Percentiles rank a stretch among this genome's conserved stretches.
phyloP scores from a whole-genome alignment of 83 land plant genomes.

The Picea mariana region DNA sequence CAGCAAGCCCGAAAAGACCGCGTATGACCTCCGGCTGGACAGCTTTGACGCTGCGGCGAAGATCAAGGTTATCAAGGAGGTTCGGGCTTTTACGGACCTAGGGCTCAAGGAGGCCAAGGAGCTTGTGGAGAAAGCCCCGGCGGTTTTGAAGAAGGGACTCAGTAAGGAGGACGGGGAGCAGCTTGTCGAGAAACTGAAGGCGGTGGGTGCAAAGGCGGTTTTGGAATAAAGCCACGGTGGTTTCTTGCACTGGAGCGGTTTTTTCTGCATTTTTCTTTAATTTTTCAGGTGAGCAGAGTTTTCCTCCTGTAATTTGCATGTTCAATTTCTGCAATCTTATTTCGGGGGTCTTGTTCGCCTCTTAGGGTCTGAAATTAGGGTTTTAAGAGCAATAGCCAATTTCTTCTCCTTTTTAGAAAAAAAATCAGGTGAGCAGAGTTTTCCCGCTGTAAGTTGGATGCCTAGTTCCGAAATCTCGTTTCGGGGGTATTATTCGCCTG shows the following conservation, averaged over 20 bases:
- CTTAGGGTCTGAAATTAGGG: too few species aligned
- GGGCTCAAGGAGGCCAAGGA: constrained; percentile 59
- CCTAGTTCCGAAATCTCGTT: too few species aligned
- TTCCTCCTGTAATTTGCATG: too few species aligned
- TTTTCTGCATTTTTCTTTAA: background rate
- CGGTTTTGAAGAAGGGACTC: constrained; percentile 35
- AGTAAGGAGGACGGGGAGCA: constrained; percentile 46
- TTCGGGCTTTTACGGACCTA: constrained; percentile 22
- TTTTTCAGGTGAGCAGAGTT: background rate
- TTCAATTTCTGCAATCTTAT: too few species aligned
- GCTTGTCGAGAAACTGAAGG: constrained; percentile 47
- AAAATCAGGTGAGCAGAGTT: too few species aligned
- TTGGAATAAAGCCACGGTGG: constrained; percentile 20
- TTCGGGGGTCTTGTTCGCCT: too few species aligned
- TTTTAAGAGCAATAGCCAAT: too few species aligned
- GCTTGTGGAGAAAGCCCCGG: constrained; percentile 50
- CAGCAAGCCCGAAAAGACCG: constrained; percentile 53
- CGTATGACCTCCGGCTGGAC: constrained; percentile 41
- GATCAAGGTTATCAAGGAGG: too few species aligned
- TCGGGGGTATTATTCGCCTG: too few species aligned
- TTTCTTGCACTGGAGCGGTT: background rate
- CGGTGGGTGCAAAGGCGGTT: constrained; percentile 36
- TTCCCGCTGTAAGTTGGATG: too few species aligned
- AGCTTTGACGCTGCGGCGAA: constrained; percentile 43
- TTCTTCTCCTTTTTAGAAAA: too few species aligned